A percentile compares a stretch with the other conserved stretches of the same genome.
Conservation (phyloP, 345 rosid genomes). For the Microcos paniculata region DNA sequence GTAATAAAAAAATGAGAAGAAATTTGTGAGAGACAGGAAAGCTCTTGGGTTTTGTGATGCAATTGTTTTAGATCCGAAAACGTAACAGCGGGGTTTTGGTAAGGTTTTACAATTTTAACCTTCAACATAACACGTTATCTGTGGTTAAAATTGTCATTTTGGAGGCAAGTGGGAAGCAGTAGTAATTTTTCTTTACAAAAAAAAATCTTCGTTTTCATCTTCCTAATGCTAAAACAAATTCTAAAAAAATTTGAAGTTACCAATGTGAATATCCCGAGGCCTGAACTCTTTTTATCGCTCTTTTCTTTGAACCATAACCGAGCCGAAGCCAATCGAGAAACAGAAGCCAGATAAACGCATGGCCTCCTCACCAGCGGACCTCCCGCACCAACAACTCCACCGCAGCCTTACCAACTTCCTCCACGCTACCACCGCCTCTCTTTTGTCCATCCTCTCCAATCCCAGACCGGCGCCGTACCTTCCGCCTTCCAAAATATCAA, state of each 20-base stretch:
- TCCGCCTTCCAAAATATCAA: slow-evolving; percentile 45
- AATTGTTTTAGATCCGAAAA: background rate
- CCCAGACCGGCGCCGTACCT: slow-evolving; percentile 32
- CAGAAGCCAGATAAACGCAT: slow-evolving; percentile 13
- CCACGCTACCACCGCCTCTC: slow-evolving; percentile 36
- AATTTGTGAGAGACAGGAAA: background rate
- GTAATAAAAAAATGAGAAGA: background rate
- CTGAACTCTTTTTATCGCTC: background rate
- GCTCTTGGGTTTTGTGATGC: background rate
- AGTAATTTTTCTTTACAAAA: no score
- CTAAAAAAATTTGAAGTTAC: no score
- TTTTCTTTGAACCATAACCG: background rate
- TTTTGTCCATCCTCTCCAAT: slow-evolving; percentile 45
- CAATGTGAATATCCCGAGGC: no score
- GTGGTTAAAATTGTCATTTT: background rate
- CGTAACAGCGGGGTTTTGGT: background rate
- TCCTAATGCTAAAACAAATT: no score
- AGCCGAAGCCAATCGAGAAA: background rate
- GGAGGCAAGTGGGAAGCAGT: no score
- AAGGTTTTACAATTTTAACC: background rate
- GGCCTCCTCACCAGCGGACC: slow-evolving; percentile 45
- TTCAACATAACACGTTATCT: background rate
- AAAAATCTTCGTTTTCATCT: no score
- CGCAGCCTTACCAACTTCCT: slow-evolving; percentile 42
- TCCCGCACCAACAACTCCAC: slow-evolving; percentile 30